Evolutionary conservation across 129 eudicot genomes (phyloP), one percentile per base, ranked within the genome.

Genomic region (Chrysanthemum lavandulifolium): DNA sequence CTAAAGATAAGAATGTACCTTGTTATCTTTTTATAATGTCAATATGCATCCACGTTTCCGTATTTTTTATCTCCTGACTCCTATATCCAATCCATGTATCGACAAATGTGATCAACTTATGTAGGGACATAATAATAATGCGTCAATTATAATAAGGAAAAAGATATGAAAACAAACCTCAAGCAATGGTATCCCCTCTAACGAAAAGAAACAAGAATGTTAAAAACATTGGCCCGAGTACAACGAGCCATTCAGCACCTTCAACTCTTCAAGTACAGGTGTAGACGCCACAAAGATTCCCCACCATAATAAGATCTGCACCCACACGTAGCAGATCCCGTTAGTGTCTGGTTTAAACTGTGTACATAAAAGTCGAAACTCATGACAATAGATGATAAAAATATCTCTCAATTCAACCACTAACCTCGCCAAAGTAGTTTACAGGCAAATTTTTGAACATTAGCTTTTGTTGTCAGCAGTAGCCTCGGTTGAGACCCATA

Each of bases 41-140:
- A 79, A 77, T 90, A 94, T 13, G 65, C 90, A 68, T 86, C 75
- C 74, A 82, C 81, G 49, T 74, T 88, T 65, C 97, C 97, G 25
- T 72, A 90, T 75, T 90, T 94, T 73, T 94, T 90, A 82, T 94
- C 97, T 16, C 88, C 94, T 48, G 99, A 94, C 36, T 77, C 97
- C 97, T 94, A 82, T 29, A 29, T 29, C 33, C 4, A 55, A 76
- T 8, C 68, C 76, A 61, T 27, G 57, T 78, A 71, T 27, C 6
- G 16, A 55, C 29, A 56, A 40, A 55, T 47, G 53, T 23, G 29
- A 53, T 48, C 50, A 31, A 66, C 69, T 53, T 59, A 43, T 21
- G 53, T 18, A 61, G 36, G 27, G 2, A 72, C 13, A 25, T 65
- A 13, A 81, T 6, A 23, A 49, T 14, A 13, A 16, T 13, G 0